phyloP scores from a whole-genome alignment of 140 eudicot genomes.

The Oenanthe javanica region DNA sequence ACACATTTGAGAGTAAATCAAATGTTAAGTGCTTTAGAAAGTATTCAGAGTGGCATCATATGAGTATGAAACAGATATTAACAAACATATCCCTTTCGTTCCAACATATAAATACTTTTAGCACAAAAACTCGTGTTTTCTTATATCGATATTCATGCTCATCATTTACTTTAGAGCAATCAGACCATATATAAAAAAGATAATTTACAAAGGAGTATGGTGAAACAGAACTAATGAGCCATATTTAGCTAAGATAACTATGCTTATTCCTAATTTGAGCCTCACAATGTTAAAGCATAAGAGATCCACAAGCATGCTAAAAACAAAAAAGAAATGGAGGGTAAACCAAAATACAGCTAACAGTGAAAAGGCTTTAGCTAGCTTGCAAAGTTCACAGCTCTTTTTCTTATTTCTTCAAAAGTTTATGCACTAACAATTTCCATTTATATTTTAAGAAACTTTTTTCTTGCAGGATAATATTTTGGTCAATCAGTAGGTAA shows the following conservation, averaged over 20 bases:
- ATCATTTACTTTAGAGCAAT: not conserved
- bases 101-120: not conserved
- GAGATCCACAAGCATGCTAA: not conserved
- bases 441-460: not conserved
- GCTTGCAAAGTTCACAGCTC: not conserved
- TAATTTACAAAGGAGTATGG: not conserved
- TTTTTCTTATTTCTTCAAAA: not conserved
- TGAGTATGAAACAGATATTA: not conserved
- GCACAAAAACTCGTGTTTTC: constrained; percentile 3
- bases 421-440: not conserved
- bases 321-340: not conserved
- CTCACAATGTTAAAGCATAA: not conserved
- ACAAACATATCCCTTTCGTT: not conserved
- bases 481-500: not conserved
- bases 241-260: not conserved
- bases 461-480: not conserved
- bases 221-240: constrained; percentile 3
- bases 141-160: not conserved
- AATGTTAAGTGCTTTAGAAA: too few species aligned
- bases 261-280: not conserved
- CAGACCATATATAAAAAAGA: not conserved
- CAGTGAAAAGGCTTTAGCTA: constrained; percentile 1
- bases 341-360: not conserved
- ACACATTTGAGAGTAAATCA: constrained; percentile 13
- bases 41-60: not conserved